Percentiles rank a stretch among this genome's conserved stretches.
phyloP scores from a whole-genome alignment of 1,284 basidiomycete genomes.

The Exobasidium cylindrosporum region DNA sequence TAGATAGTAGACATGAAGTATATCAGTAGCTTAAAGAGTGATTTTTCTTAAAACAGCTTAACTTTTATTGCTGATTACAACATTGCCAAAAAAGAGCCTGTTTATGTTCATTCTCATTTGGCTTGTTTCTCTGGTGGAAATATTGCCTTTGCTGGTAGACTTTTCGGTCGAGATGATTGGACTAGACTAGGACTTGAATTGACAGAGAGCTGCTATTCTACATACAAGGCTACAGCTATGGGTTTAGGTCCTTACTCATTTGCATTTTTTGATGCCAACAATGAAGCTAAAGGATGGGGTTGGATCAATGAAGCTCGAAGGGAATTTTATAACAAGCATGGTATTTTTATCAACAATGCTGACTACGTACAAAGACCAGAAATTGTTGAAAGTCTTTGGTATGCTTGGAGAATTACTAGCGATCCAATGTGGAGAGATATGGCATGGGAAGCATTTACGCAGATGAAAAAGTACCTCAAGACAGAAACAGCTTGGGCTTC shows the following conservation, averaged over 20 bases:
- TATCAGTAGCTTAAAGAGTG: constrained; percentile 26
- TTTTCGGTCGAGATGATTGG: constrained; percentile 22
- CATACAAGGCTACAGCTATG: neutral
- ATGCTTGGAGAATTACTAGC: constrained; percentile 40
- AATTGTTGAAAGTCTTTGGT: constrained; percentile 39
- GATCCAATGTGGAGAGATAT: constrained; percentile 65
- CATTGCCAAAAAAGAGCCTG: constrained; percentile 29
- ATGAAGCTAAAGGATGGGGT: constrained; percentile 8
- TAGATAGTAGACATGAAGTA: no score
- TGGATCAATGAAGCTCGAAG: neutral
- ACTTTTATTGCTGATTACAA: constrained; percentile 27
- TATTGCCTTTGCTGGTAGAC: constrained; percentile 40
- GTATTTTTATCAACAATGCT: constrained; percentile 4
- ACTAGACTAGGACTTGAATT: constrained; percentile 35
- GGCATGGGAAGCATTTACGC: constrained; percentile 83
- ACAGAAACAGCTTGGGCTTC: constrained; percentile 19
- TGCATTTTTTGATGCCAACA: constrained; percentile 5
- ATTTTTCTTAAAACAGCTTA: constrained; percentile 35
- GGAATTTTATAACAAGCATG: constrained; percentile 11
- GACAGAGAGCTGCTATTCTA: constrained; percentile 19
- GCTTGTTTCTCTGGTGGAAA: constrained; percentile 45
- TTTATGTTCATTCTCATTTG: constrained; percentile 37
- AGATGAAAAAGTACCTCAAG: constrained; percentile 79
- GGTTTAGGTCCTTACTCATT: neutral
- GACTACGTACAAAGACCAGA: constrained; percentile 19